Percentiles rank a stretch among this genome's conserved stretches.
Conservation (phyloP, 352 stramenopile species). For the Globisporangium ultimum region DNA sequence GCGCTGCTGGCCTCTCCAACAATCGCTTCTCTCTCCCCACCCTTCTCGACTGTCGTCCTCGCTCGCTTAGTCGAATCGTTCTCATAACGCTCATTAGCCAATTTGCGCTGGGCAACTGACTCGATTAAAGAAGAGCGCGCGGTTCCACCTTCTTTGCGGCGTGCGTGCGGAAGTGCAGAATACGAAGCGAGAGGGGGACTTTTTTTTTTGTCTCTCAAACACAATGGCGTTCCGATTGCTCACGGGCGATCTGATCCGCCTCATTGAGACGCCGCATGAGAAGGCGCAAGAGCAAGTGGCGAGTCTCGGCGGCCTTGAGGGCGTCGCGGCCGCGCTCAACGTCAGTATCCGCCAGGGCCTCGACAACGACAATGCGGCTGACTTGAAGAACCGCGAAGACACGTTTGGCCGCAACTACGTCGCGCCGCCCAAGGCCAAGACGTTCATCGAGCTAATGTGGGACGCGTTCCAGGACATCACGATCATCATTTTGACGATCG, state of each 20-base stretch:
- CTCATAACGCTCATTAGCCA: conserved; percentile 11
- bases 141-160: no score
- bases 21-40: background rate
- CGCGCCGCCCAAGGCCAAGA: conserved; percentile 40
- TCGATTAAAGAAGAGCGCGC: background rate
- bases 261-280: conserved; percentile 63
- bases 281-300: conserved; percentile 39
- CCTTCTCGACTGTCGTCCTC: conserved; percentile 4
- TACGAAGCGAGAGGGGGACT: background rate
- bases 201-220: background rate
- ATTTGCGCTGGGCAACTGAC: conserved; percentile 6
- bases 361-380: conserved; percentile 31
- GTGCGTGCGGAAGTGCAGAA: no score
- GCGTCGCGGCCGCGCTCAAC: conserved; percentile 40
- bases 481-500: conserved; percentile 86
- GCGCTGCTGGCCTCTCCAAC: background rate
- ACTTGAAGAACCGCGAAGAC: conserved; percentile 37
- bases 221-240: conserved; percentile 45
- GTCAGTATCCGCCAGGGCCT: conserved; percentile 47
- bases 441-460: conserved; percentile 82
- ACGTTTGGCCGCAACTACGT: conserved; percentile 69
- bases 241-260: conserved; percentile 54
- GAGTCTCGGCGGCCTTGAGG: conserved; percentile 41
- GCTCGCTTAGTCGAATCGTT: conserved; percentile 20
- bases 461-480: conserved; percentile 90